Evolutionary conservation across 495 filamentous ascomycete genomes (phyloP), one percentile per base, ranked within the genome.

Genomic region (Xylona heveae): DNA sequence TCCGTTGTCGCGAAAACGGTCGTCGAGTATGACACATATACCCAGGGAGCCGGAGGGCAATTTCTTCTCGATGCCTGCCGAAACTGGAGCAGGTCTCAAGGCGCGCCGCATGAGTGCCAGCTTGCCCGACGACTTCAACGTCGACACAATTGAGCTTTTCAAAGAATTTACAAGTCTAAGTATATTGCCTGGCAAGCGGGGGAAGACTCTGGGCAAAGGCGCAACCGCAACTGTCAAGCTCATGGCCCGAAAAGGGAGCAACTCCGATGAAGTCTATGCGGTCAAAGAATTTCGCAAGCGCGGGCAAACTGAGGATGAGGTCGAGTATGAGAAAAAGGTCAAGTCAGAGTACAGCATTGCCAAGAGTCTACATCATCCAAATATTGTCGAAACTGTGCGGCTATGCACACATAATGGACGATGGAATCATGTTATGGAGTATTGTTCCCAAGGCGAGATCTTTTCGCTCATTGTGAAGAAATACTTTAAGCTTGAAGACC

Each of bases 371-470:
- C 60, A 71, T 42, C 78, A 85, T 46, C 78, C 78, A 12, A 83
- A 82, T 45, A 74, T 83, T 36, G 71, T 83, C 40, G 64, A 71
- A 42, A 81, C 74, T 0, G 54, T 75, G 15, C 65, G 68, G 6
- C 52, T 85, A 10, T 80, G 78, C 50, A 68, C 58, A 19, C 58
- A 74, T 40, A 57, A 58, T 19, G 57, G 54, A 14, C 62, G 66
- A 20, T 82, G 73, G 72, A 76, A 74, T 45, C 74, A 82, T 45
- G 78, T 83, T 33, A 85, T 85, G 78, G 78, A 85, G 46, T 83
- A 71, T 39, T 85, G 78, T 53, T 52, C 59, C 5, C 61, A 71
- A 30, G 78, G 78, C 14, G 78, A 85, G 43, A 55, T 85, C 6
- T 77, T 67, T 45, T 55, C 55, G 30, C 46, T 81, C n/a, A 68